Evolutionary conservation across 257 asterid species (phyloP).

Genomic region (Ehretia macrophylla): DNA sequence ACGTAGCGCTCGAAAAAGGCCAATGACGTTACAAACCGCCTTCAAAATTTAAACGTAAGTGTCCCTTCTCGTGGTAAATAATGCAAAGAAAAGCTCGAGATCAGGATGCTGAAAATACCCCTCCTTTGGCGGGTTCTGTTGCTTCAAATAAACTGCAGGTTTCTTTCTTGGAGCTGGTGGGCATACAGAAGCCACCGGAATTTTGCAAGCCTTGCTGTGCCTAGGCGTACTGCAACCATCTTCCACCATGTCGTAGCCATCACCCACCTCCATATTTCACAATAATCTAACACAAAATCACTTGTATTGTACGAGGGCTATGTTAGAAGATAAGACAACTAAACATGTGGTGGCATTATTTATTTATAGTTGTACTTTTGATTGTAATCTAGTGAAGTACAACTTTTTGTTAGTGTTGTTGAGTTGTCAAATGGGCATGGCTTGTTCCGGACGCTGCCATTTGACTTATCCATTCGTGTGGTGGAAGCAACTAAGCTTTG

Average conservation of each 20-base stretch:
- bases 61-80: slow-evolving; percentile 6
- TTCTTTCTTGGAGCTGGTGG: slow-evolving; percentile 30
- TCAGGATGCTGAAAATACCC: slow-evolving; percentile 19
- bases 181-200: slow-evolving; percentile 7
- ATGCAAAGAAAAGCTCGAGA: slow-evolving; percentile 19
- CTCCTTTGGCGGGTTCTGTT: slow-evolving; percentile 6
- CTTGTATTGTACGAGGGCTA: background rate
- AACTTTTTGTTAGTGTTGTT: background rate
- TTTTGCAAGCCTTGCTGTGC: slow-evolving; percentile 16
- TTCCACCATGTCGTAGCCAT: slow-evolving; percentile 1
- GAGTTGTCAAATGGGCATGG: background rate
- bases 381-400: background rate
- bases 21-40: too few species aligned
- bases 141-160: background rate
- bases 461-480: slow-evolving; percentile 9
- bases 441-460: slow-evolving; percentile 13
- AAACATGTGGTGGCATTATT: too few species aligned
- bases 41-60: background rate
- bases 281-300: background rate
- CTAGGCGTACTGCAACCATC: slow-evolving; percentile 27
- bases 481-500: slow-evolving; percentile 2
- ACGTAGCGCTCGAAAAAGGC: too few species aligned
- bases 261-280: background rate
- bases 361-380: background rate
- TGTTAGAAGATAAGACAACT: background rate